These are phyloP conservation scores for Entophlyctis helioformis DNA, from an alignment of 192 early-diverging fungal genomes.

Conservation along the genomic window DNA sequence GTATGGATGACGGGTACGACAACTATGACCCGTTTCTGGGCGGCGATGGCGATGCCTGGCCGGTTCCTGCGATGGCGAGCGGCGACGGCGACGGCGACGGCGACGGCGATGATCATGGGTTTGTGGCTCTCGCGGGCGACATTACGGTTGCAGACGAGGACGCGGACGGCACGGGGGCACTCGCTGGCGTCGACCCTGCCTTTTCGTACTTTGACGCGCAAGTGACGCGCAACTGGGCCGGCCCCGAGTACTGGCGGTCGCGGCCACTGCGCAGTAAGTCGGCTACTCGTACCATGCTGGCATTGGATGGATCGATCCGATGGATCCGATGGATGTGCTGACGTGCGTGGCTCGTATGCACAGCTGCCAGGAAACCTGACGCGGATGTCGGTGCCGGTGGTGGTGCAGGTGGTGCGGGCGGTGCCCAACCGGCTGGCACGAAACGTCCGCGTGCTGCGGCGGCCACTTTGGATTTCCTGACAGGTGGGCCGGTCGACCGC, in stretches of 20 bases:
- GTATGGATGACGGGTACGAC: slow-evolving; percentile 20
- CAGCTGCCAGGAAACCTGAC: too few species aligned
- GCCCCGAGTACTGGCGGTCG: slow-evolving; percentile 80
- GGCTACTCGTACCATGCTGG: not conserved
- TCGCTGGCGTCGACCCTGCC: slow-evolving; percentile 36
- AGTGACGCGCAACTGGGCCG: slow-evolving; percentile 78
- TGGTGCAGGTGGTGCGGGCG: too few species aligned
- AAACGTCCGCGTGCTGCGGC: too few species aligned
- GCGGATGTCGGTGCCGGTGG: too few species aligned
- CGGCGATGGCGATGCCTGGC: not conserved
- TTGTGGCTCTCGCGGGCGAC: too few species aligned
- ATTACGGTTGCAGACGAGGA: too few species aligned
- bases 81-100: slow-evolving; percentile 2
- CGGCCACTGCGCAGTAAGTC: slow-evolving; percentile 3
- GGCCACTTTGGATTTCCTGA: slow-evolving; percentile 11
- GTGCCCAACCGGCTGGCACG: too few species aligned
- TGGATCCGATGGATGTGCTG: too few species aligned
- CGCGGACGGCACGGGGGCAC: slow-evolving; percentile 1
- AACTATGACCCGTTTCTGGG: slow-evolving; percentile 1
- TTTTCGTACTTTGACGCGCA: slow-evolving; percentile 83
- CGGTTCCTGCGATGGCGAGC: slow-evolving; percentile 1
- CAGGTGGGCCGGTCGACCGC: slow-evolving; percentile 1
- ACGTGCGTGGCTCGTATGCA: too few species aligned
- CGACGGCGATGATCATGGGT: too few species aligned
- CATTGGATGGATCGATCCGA: too few species aligned